A percentile compares a stretch with the other conserved stretches of the same genome.
phyloP scores from a whole-genome alignment of 257 asterid species.

The Gynochthodes officinalis region DNA sequence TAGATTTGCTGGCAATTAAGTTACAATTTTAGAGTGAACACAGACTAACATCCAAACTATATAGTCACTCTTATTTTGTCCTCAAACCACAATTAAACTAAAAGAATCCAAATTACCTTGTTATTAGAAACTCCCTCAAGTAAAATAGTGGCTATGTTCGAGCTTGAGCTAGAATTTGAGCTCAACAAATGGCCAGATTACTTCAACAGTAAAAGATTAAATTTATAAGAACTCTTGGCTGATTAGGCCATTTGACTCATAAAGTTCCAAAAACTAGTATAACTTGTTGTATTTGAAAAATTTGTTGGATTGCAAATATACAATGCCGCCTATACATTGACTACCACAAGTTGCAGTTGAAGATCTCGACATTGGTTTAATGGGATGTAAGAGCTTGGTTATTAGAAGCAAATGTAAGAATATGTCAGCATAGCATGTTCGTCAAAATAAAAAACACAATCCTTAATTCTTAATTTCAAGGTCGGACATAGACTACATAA shows the following conservation, averaged over 20 bases:
- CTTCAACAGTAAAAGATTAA: background rate
- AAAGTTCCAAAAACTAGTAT: conserved; percentile 3
- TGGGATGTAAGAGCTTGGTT: too few relatives aligned
- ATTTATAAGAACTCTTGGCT: background rate
- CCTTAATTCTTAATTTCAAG: background rate
- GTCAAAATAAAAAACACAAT: conserved; percentile 1
- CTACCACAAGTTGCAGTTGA: background rate
- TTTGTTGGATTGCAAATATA: background rate
- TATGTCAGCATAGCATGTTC: conserved; percentile 6
- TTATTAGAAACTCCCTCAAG: background rate
- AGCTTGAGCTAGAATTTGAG: background rate
- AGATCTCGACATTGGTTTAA: background rate
- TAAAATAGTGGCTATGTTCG: background rate
- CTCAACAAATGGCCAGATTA: background rate
- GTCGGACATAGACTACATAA: background rate
- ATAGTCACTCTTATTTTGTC: background rate
- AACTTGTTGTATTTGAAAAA: background rate
- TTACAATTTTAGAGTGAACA: conserved; percentile 3
- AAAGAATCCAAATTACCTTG: conserved; percentile 7
- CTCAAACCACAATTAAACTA: background rate
- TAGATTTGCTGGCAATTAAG: conserved; percentile 19
- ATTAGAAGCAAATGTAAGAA: conserved; percentile 5
- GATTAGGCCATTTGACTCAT: background rate
- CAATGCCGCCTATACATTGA: background rate
- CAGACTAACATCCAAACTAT: conserved; percentile 11